Percentiles rank a stretch among this genome's conserved stretches.
These are phyloP conservation scores for Solanum lycopersicoides DNA, from an alignment of 257 asterid genomes.

Conservation along the genomic window DNA sequence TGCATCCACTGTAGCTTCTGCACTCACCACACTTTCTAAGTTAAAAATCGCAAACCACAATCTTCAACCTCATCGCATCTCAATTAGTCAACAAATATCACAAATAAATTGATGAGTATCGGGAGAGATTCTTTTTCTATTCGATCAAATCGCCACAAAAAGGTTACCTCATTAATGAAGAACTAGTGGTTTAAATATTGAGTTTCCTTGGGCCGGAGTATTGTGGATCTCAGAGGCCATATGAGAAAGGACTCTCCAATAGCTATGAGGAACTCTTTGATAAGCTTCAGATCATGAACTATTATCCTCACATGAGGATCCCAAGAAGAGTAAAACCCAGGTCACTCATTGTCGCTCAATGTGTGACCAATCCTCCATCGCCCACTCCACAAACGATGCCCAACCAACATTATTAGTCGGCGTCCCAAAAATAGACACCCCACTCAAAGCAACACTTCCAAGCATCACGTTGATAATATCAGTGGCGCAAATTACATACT, in stretches of 20 bases:
- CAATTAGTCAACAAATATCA: too few relatives aligned
- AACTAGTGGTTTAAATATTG: too few relatives aligned
- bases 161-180: not conserved
- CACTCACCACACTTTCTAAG: not conserved
- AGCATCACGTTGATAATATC: too few relatives aligned
- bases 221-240: too few relatives aligned
- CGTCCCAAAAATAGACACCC: not conserved
- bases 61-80: not conserved
- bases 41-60: not conserved
- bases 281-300: not conserved
- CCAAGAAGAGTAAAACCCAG: not conserved
- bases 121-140: not conserved
- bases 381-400: not conserved
- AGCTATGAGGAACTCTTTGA: not conserved
- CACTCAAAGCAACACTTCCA: not conserved
- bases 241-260: not conserved
- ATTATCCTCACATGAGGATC: not conserved
- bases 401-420: not conserved
- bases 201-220: too few relatives aligned
- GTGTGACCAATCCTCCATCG: not conserved
- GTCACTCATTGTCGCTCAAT: not conserved
- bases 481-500: not conserved
- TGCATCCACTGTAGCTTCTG: not conserved
- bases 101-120: not conserved
- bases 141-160: not conserved